Base-by-base conservation (phyloP, 169 alveolate genomes). In the Blepharisma undulans region DNA sequence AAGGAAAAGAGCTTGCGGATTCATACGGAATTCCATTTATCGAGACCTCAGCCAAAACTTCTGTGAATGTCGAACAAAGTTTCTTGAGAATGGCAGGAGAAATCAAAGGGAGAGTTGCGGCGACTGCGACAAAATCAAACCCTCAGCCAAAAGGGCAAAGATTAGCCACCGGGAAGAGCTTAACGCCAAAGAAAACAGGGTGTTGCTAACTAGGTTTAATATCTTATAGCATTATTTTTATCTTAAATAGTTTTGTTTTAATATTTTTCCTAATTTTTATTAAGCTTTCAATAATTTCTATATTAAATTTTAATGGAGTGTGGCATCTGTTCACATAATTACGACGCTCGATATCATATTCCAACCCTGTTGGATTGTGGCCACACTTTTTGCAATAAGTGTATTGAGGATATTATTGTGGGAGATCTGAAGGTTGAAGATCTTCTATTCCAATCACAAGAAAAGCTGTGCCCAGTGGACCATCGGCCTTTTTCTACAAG, bases 41-140 rank as follows among this genome's bases (percentile, higher is more conserved):
- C 84, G 99, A 98, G 92, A 98, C 99, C 4, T 97, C 99, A 33
- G 99, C 99, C 8, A 98, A 98, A 92, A 95, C 98, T 71, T 98
- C 98, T 18, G 96, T 95, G 61, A 96, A 96, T 92, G 99, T 98
- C 71, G 98, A 98, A 22, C 97, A 98, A 92, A 91, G 96, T 19
- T 97, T 97, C 90, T 89, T 90, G 27, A 88, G 92, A 8, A 93
- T 97, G 48, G 95, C 97, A 0, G 91, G 92, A 5, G 93, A 91
- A 60, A 93, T 93, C 72, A 92, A 92, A 78, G 30, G 78, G 22
- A 82, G 60, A 48, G 60, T 82, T 59, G 89, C 48, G 14, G 25
- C 86, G 14, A 78, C 29, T 78, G 34, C 36, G 10, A 74, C 80
- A 74, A 29, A 22, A 22, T 22, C 33, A n/a, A 29, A 22, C 19